Percentiles rank a stretch among this genome's conserved stretches.
Evolutionary conservation across 139 green algal genomes (phyloP).

Genomic region (Parachlorella kessleri): DNA sequence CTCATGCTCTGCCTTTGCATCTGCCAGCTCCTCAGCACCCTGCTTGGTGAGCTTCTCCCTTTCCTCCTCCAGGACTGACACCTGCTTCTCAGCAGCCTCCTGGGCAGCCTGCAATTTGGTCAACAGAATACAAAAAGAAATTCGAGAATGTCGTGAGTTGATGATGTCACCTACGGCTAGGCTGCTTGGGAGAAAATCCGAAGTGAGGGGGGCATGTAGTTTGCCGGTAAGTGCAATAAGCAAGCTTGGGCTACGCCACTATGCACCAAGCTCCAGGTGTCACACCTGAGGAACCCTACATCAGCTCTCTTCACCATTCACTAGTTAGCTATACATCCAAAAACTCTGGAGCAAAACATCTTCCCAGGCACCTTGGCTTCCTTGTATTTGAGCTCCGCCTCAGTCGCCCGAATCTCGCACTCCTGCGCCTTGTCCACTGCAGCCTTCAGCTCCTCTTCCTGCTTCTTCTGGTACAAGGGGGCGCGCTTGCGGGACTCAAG

Average conservation of each 20-base stretch:
- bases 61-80: conserved; percentile 24
- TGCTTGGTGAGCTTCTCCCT: conserved; percentile 33
- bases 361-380: conserved; percentile 49
- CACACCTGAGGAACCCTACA: no score
- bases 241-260: no score
- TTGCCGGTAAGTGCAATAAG: no score
- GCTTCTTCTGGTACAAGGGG: conserved; percentile 87
- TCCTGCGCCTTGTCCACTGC: conserved; percentile 74
- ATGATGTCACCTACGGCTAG: no score
- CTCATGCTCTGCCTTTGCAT: conserved; percentile 27
- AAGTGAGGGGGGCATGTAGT: no score
- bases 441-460: conserved; percentile 86
- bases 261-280: no score
- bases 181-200: no score
- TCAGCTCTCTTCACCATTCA: no score
- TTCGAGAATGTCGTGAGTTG: no score
- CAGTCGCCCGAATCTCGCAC: conserved; percentile 59
- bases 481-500: conserved; percentile 85
- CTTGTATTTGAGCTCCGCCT: conserved; percentile 65
- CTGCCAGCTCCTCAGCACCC: conserved; percentile 25
- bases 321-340: no score
- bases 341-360: neutral
- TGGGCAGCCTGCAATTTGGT: conserved; percentile 18
- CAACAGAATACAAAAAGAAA: no score
- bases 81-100: conserved; percentile 26